Evolutionary conservation across 139 green algal species (phyloP).

Genomic region (Chlamydomonas incerta): DNA sequence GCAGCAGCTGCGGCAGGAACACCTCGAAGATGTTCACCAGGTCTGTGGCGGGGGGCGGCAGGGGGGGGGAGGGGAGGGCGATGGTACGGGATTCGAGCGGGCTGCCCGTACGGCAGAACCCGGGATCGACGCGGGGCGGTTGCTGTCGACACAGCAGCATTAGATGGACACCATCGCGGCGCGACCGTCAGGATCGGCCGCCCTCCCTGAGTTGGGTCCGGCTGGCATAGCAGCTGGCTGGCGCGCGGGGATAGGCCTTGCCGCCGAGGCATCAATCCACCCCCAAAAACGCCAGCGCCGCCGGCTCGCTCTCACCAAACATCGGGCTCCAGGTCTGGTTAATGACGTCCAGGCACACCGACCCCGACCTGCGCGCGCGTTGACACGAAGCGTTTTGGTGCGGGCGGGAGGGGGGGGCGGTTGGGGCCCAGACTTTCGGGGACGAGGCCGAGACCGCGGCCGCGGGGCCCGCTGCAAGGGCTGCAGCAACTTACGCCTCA

Average conservation of each 20-base stretch:
- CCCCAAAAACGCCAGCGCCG: background rate
- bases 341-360: conserved; percentile 99
- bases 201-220: too few species aligned
- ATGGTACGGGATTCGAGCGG: background rate
- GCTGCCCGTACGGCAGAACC: too few species aligned
- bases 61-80: background rate
- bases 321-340: conserved; percentile 99
- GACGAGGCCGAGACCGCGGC: too few species aligned
- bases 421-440: background rate
- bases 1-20: conserved; percentile 98
- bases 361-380: conserved; percentile 79
- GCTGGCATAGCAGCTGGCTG: too few species aligned
- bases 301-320: conserved; percentile 83
- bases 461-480: too few species aligned
- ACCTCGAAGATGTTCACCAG: conserved; percentile 99
- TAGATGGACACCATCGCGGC: too few species aligned
- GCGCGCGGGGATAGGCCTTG: too few species aligned
- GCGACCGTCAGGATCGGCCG: too few species aligned
- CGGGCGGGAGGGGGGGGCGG: background rate
- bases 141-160: too few species aligned
- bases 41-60: conserved; percentile 68
- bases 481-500: conserved; percentile 73
- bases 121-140: too few species aligned
- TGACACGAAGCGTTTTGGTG: background rate
- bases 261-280: background rate